These are phyloP conservation scores for Yamadazyma mexicana DNA, from an alignment of 1,139 yeast species.

Conservation along the genomic window DNA sequence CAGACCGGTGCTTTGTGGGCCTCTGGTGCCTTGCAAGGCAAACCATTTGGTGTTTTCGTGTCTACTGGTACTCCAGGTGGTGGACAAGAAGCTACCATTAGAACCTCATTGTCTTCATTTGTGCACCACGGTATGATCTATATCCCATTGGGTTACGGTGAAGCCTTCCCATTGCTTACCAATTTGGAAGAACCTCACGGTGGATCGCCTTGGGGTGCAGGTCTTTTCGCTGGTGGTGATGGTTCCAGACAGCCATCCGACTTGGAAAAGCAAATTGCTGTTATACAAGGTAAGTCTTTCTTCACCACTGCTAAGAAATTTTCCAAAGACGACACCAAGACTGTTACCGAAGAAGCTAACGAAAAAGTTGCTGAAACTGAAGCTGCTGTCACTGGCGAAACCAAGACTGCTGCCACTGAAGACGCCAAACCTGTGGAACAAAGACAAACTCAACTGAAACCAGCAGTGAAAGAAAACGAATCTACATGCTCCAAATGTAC, in stretches of 20 bases:
- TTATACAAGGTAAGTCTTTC: slow-evolving; percentile 43
- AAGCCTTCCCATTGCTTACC: slow-evolving; percentile 33
- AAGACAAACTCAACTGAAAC: slow-evolving; percentile 21
- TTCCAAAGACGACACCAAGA: no score
- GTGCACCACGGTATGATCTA: slow-evolving; percentile 54
- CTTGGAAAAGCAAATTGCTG: slow-evolving; percentile 40
- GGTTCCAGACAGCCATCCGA: slow-evolving; percentile 49
- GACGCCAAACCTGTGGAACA: slow-evolving; percentile 8
- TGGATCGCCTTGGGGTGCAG: slow-evolving; percentile 54
- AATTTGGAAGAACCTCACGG: slow-evolving; percentile 44
- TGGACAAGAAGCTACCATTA: slow-evolving; percentile 46
- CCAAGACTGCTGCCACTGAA: slow-evolving; percentile 4
- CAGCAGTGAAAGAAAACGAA: slow-evolving; percentile 21
- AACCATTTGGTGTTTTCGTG: slow-evolving; percentile 47
- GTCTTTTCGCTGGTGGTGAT: slow-evolving; percentile 48
- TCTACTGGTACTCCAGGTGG: slow-evolving; percentile 50
- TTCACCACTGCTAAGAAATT: slow-evolving; percentile 27
- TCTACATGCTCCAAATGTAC: slow-evolving; percentile 29
- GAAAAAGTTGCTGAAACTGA: slow-evolving; percentile 4
- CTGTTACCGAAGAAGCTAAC: no score
- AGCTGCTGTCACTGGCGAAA: slow-evolving; percentile 11
- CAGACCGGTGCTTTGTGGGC: slow-evolving; percentile 53
- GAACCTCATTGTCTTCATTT: slow-evolving; percentile 34
- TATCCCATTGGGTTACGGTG: slow-evolving; percentile 48
- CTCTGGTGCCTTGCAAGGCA: slow-evolving; percentile 44